Percentiles rank a stretch among this genome's conserved stretches.
Conservation (phyloP, 2,329 filamentous ascomycete genomes). For the Coleophoma eucalyptorum region DNA sequence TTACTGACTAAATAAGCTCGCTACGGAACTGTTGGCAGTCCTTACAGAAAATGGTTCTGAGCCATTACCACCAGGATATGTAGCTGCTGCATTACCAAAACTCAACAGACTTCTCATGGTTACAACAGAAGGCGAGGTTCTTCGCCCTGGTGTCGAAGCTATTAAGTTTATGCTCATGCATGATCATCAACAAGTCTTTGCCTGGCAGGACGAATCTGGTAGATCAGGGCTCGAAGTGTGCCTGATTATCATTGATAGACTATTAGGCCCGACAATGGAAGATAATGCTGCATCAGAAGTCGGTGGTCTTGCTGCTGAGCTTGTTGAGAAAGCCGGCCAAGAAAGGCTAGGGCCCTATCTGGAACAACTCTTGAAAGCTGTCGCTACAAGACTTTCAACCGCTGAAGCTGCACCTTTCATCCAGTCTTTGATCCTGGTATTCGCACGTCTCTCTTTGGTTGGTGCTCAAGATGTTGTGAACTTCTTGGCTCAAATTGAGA, state of each 20-base stretch:
- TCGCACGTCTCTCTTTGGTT: constrained; percentile 82
- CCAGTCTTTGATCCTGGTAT: constrained; percentile 92
- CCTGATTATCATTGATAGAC: constrained; percentile 85
- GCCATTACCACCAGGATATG: constrained; percentile 82
- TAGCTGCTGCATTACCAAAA: constrained; percentile 82
- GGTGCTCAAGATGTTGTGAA: constrained; percentile 87
- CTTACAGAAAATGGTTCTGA: constrained; percentile 79
- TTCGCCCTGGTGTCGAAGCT: constrained; percentile 80
- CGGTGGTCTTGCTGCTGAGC: constrained; percentile 85
- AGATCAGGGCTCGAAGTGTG: constrained; percentile 85
- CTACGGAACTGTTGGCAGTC: constrained; percentile 77
- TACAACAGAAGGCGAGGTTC: constrained; percentile 81
- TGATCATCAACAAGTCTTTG: constrained; percentile 85
- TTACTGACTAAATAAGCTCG: constrained; percentile 47
- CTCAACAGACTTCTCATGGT: constrained; percentile 77
- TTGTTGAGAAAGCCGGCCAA: constrained; percentile 92
- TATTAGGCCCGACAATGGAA: constrained; percentile 79
- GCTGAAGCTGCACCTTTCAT: constrained; percentile 88
- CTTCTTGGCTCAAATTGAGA: constrained; percentile 81
- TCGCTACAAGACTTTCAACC: constrained; percentile 78
- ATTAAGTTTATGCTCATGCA: constrained; percentile 88
- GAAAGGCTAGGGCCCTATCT: constrained; percentile 89
- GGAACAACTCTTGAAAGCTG: constrained; percentile 81
- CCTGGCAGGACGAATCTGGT: constrained; percentile 76
- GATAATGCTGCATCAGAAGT: constrained; percentile 96